Evolutionary conservation across 2,329 filamentous ascomycete species (phyloP).

Genomic region (Fusarium sp.): DNA sequence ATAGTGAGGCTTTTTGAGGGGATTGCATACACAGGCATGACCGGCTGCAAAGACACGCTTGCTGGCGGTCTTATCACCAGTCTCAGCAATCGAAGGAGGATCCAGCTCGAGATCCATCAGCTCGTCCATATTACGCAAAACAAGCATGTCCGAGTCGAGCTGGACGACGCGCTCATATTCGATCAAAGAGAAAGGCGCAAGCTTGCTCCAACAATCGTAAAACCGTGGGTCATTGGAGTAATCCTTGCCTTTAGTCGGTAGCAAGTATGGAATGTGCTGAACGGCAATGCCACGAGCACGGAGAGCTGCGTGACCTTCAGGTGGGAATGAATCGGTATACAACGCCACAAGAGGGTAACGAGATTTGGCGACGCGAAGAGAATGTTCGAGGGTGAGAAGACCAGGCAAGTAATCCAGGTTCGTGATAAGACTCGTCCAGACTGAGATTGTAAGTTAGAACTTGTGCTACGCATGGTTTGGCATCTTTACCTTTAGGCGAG

Average conservation of each 20-base stretch:
- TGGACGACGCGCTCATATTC: constrained; percentile 85
- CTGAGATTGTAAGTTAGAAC: constrained; percentile 54
- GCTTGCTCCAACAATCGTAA: constrained; percentile 91
- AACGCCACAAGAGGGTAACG: constrained; percentile 84
- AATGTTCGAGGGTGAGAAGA: constrained; percentile 82
- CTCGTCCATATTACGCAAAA: constrained; percentile 88
- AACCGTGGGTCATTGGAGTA: constrained; percentile 84
- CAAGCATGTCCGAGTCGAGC: constrained; percentile 90
- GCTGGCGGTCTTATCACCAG: constrained; percentile 46
- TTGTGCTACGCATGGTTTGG: background rate
- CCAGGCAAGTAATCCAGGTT: constrained; percentile 85
- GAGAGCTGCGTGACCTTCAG: constrained; percentile 75
- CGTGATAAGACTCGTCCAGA: constrained; percentile 90
- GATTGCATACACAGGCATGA: constrained; percentile 89
- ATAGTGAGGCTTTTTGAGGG: constrained; percentile 81
- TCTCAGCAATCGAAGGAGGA: constrained; percentile 45
- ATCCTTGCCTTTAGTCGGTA: constrained; percentile 72
- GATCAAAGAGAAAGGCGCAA: constrained; percentile 79
- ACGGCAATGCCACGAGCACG: constrained; percentile 74
- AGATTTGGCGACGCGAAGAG: constrained; percentile 71
- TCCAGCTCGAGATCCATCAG: constrained; percentile 86
- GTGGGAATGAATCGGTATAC: constrained; percentile 81
- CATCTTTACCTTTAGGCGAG: constrained; percentile 51
- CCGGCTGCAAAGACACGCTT: constrained; percentile 81
- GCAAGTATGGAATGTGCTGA: constrained; percentile 77